Conservation (phyloP, 2,329 filamentous ascomycete genomes). For the Aspergillus jensenii region DNA sequence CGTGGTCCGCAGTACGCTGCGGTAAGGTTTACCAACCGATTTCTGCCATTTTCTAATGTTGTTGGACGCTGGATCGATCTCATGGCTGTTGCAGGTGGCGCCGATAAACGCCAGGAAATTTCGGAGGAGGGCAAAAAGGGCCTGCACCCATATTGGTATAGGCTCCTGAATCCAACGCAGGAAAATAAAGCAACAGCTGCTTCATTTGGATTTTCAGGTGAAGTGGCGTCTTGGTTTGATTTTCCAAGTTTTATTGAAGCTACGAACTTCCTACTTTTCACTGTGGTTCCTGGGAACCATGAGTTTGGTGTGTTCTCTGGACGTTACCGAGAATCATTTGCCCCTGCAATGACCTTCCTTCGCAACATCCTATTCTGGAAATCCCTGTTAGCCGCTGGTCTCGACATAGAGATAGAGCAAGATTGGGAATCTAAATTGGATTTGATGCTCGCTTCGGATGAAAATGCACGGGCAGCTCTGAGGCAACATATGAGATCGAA, state of each 20-base stretch:
- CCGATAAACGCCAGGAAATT: slow-evolving; percentile 74
- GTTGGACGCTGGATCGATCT: slow-evolving; percentile 86
- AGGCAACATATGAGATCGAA: slow-evolving; percentile 34
- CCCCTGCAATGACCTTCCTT: slow-evolving; percentile 69
- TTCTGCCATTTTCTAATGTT: slow-evolving; percentile 75
- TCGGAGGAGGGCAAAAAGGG: slow-evolving; percentile 88
- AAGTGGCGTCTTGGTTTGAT: slow-evolving; percentile 44
- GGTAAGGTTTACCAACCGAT: slow-evolving; percentile 86
- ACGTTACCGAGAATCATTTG: slow-evolving; percentile 54
- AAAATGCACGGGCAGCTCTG: slow-evolving; percentile 60
- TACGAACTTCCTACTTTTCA: slow-evolving; percentile 32
- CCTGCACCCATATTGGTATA: slow-evolving; percentile 74
- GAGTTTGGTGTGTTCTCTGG: slow-evolving; percentile 27
- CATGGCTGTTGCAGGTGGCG: slow-evolving; percentile 66
- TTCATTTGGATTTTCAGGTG: slow-evolving; percentile 53
- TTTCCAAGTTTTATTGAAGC: slow-evolving; percentile 42
- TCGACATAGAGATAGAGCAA: slow-evolving; percentile 61
- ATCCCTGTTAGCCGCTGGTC: slow-evolving; percentile 49
- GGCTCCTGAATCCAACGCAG: slow-evolving; percentile 57
- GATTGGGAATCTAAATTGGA: slow-evolving; percentile 85
- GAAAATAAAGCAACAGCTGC: slow-evolving; percentile 37
- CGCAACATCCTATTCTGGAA: slow-evolving; percentile 61
- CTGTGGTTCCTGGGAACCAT: slow-evolving; percentile 35
- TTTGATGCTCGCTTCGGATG: slow-evolving; percentile 68
- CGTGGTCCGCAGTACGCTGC: slow-evolving; percentile 78